Base-by-base conservation (phyloP, 106 monocot genomes). In the Dioscorea dumetorum region DNA sequence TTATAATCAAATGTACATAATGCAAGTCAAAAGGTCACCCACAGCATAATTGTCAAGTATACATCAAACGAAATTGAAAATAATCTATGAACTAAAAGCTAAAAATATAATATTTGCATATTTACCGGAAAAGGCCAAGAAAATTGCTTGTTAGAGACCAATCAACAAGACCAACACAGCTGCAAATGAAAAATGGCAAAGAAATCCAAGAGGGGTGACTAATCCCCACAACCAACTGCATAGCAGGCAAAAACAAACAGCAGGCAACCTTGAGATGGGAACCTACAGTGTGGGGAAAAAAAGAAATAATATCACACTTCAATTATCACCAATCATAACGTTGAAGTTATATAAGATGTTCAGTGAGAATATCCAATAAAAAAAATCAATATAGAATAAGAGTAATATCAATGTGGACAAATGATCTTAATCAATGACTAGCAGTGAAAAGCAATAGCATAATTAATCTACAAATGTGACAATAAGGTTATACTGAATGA, bases 61-160 rank as follows among this genome's bases (percentile, higher is more conserved):
- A 48, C 35, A 12, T 20, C 56, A 70, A 17, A n/a, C 15, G 48
- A 50, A 70, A 10, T 66, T 66, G 24, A 60, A 71, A 62, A 13
- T 5, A 15, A 32, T 32, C 41, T 15, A 41, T 33, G 58, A 0
- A 64, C 6, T 56, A 77, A 19, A 58, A 60, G 23, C 23, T 71
- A 22, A 54, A 51, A 48, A 16, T 22, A 61, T 6, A 57, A 21
- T 13, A 57, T 35, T 50, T 33, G 22, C n/a, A 28, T 11, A 69
- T 76, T 80, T 80, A 95, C 94, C 91, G 78, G 66, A 91, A 95
- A 67, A 95, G 88, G 14, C 91, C 95, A 60, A 91, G 81, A 74
- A 95, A 95, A 68, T 95, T 91, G 81, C 95, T 88, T 31, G 85
- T 88, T 50, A 95, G 58, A 63, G 95, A 95, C 95, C 95, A 95